Evolutionary conservation across 2,329 filamentous ascomycete genomes (phyloP), one percentile per base, ranked within the genome.

Genomic region (Talaromyces piceae): DNA sequence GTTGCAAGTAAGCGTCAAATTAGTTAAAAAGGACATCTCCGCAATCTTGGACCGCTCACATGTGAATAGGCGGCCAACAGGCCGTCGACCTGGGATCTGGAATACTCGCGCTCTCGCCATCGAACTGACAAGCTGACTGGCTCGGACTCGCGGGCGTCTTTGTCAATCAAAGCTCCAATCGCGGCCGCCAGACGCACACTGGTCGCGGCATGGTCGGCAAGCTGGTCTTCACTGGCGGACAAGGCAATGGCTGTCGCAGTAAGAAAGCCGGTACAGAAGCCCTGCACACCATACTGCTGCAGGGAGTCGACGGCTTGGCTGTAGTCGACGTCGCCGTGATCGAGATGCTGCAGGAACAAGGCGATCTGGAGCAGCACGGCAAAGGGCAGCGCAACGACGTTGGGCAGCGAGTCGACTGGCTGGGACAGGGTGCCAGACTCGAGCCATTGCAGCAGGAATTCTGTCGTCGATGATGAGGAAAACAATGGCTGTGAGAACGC

Each of bases 191-290:
- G 51, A 0, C 70, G 63, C 3, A 75, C 28, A 0, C 71, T 71
- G 0, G 58, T 62, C 2, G 68, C 64, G 0, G 65, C 68, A 53
- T 71, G 62, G 3, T 58, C 49, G 20, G 61, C 45, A 12, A 75
- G 57, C 1, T 71, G 58, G 0, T 51, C 41, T 2, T 51, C 45
- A 25, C 56, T 64, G 1, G 27, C 3, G 6, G 67, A 58, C 53
- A 63, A 59, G 0, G 70, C 58, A 1, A 72, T 65, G 0, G 69
- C 68, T 12, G 67, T 51, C 9, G 73, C 67, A 37, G 56, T 63
- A 11, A 76, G 47, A 1, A 73, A 47, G 0, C 73, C 72, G 0
- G 64, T 65, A 31, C 73, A 75, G 49, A 73, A 67, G 0, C 73
- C 72, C 1, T 66, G 47, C 1, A 60, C 59, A 31, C 57, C 63